phyloP scores from a whole-genome alignment of 2,329 filamentous ascomycete species.

The Amauroascus verrucosus region DNA sequence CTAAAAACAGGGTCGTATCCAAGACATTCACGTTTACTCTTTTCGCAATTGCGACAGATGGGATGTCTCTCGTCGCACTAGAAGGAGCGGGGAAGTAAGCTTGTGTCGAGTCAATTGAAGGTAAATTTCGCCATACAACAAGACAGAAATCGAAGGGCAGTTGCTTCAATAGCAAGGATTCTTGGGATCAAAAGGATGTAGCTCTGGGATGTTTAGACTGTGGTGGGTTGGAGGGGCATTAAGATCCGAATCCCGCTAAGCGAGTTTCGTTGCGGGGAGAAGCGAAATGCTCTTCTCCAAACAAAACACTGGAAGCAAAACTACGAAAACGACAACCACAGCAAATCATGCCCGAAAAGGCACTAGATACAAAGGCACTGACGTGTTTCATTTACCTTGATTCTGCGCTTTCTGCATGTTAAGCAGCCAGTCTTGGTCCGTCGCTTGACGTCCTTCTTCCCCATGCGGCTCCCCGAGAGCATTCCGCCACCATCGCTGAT shows the following conservation, averaged over 20 bases:
- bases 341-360: background rate
- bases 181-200: background rate
- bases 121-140: background rate
- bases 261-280: slow-evolving; percentile 14
- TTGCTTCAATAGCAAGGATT: background rate
- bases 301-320: background rate
- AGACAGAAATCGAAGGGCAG: background rate
- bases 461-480: slow-evolving; percentile 50
- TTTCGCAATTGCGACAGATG: slow-evolving; percentile 63
- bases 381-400: slow-evolving; percentile 52
- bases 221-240: slow-evolving; percentile 7
- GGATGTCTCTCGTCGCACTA: slow-evolving; percentile 96
- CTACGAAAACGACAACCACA: background rate
- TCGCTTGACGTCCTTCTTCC: slow-evolving; percentile 61
- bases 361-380: background rate
- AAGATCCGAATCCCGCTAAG: slow-evolving; percentile 9
- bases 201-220: background rate
- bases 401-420: slow-evolving; percentile 55
- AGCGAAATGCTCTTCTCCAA: background rate
- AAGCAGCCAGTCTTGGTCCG: slow-evolving; percentile 64
- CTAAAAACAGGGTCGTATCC: slow-evolving; percentile 60
- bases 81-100: slow-evolving; percentile 15
- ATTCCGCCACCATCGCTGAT: slow-evolving; percentile 43
- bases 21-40: slow-evolving; percentile 57
- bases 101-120: background rate